Conservation (phyloP, 108 stramenopile genomes). For the Skeletonema potamos region DNA sequence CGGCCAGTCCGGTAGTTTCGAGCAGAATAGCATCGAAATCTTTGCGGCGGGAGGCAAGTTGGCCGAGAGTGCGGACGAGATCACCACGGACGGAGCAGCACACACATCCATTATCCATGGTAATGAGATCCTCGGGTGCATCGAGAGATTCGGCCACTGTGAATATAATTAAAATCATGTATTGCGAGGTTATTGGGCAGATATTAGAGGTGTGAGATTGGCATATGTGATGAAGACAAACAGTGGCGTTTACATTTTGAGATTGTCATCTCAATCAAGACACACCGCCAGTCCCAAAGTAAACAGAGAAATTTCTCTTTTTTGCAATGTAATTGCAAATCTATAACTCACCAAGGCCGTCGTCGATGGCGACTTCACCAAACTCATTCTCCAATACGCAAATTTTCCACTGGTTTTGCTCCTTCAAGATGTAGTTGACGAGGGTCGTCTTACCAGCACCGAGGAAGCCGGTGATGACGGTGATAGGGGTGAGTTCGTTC, state of each 20-base stretch:
- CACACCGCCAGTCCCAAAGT: no score
- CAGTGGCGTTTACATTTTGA: no score
- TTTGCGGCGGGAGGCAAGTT: constrained; percentile 82
- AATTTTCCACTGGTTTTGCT: constrained; percentile 94
- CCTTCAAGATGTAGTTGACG: constrained; percentile 97
- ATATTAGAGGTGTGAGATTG: neutral
- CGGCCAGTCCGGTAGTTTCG: constrained; percentile 95
- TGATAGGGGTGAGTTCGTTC: constrained; percentile 80
- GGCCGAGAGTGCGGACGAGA: constrained; percentile 92
- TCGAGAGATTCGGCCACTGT: constrained; percentile 89
- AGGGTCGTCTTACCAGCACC: constrained; percentile 99
- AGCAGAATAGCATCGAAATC: constrained; percentile 94
- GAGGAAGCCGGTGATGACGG: constrained; percentile 91
- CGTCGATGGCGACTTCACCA: constrained; percentile 95
- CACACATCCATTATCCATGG: constrained; percentile 99
- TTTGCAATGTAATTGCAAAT: neutral
- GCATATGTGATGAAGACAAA: no score
- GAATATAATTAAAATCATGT: no score
- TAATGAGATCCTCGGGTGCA: constrained; percentile 94
- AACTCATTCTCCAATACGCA: constrained; percentile 99
- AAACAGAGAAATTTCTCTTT: constrained; percentile 1
- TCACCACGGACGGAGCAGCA: constrained; percentile 99
- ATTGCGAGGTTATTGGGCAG: neutral
- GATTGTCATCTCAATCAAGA: no score
- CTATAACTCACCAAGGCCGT: constrained; percentile 80